Evolutionary conservation across 768 basidiomycete species (phyloP), one percentile per base, ranked within the genome.

Genomic region (Tricholoma flavovirens): DNA sequence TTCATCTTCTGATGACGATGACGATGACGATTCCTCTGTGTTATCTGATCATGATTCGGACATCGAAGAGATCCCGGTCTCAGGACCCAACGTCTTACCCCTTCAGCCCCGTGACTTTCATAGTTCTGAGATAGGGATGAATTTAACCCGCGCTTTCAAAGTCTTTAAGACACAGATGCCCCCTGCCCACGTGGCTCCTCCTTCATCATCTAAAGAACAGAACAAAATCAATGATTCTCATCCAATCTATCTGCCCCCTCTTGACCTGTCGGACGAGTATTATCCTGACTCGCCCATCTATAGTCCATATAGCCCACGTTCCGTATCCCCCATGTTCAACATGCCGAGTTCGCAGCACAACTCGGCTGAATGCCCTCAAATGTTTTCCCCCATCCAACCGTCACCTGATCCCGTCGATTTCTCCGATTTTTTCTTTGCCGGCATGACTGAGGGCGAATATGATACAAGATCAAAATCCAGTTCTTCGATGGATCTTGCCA

Each of bases 401-500:
- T 45, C 22, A 24, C 46, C 46, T 49, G 26, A 29, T 17, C 15
- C n/a, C 30, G 9, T 8, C 26, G 9, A 29, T n/a, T 5, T 12
- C 14, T 12, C 5, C 11, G 19, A 6, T 19, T 19, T 9, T 9
- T 1, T 12, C 22, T 22, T 45, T 45, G n/a, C n/a, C n/a, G n/a
- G n/a, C 43, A 14, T 49, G 43, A 45, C 14, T 5, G n/a, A 2
- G n/a, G 5, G 11, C 12, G 43, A 24, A 45, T 24, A 10, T 45
- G 22, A 22, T 45, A 4, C 21, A 5, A 45, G 59, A 30, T 75
- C 74, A 1, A 71, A 73, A 38, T 77, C 78, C 22, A 70, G 69
- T 43, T 78, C 80, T 5, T 77, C 80, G 0, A 79, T 82, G 73
- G 77, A 78, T 17, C 66, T 81, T 4, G 71, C 71, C 11, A 77